Percentiles rank a stretch among this genome's conserved stretches.
These are phyloP conservation scores for Leptomonas seymouri DNA, from an alignment of 208 protist species.

Conservation along the genomic window DNA sequence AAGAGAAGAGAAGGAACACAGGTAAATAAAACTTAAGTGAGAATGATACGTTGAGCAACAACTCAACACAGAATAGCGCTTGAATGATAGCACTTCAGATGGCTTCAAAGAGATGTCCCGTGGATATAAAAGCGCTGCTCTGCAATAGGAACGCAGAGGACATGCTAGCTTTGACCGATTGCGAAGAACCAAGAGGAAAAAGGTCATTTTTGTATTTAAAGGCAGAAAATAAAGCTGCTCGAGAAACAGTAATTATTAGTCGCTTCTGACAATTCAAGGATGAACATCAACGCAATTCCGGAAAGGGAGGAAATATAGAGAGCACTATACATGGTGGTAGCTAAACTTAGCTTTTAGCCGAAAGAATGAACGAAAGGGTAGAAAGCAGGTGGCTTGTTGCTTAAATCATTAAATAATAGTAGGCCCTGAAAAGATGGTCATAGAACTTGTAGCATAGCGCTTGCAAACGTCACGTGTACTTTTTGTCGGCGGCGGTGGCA, in stretches of 20 bases:
- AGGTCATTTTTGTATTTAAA: too few relatives aligned
- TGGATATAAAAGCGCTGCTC: neutral
- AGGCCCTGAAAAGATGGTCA: too few relatives aligned
- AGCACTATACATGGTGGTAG: neutral
- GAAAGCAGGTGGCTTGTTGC: neutral
- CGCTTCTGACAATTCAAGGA: neutral
- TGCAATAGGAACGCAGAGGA: too few relatives aligned
- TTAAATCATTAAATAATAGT: neutral
- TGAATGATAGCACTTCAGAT: too few relatives aligned
- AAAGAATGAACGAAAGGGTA: neutral
- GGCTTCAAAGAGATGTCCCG: too few relatives aligned
- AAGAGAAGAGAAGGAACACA: neutral
- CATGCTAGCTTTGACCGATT: too few relatives aligned
- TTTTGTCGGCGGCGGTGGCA: conserved; percentile 18
- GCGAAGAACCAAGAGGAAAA: too few relatives aligned
- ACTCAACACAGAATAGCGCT: neutral
- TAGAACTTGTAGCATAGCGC: too few relatives aligned
- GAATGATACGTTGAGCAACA: neutral
- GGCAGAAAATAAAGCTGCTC: neutral
- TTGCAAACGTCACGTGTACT: conserved; percentile 13
- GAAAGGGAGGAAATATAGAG: neutral
- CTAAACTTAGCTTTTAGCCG: neutral
- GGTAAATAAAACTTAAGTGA: neutral
- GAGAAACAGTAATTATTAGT: neutral
- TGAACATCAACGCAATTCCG: neutral